Percentiles rank a stretch among this genome's conserved stretches.
These are phyloP conservation scores for Leccinum disarticulatum DNA, from an alignment of 768 basidiomycete genomes.

Conservation along the genomic window DNA sequence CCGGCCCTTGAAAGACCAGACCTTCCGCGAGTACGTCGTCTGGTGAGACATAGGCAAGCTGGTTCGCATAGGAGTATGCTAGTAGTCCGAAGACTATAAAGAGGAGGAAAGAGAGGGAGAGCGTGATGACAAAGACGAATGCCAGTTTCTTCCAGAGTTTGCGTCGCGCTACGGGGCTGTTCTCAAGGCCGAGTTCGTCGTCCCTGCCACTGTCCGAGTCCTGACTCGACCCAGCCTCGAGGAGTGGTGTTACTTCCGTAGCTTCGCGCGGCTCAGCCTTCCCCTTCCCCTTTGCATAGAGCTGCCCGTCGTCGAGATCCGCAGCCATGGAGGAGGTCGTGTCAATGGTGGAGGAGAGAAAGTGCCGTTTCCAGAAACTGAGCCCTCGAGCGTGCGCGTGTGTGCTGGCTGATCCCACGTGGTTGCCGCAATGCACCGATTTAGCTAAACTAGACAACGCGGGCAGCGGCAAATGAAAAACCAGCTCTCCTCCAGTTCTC, in stretches of 20 bases:
- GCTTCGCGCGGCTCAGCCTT: slow-evolving; percentile 23
- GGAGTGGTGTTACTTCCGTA: slow-evolving; percentile 33
- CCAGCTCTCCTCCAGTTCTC: slow-evolving; percentile 49
- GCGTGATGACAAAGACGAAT: slow-evolving; percentile 56
- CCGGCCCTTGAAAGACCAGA: slow-evolving; percentile 59
- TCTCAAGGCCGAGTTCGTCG: slow-evolving; percentile 24
- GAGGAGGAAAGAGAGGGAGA: slow-evolving; percentile 48
- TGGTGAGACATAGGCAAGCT: slow-evolving; percentile 50
- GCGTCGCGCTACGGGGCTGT: slow-evolving; percentile 20
- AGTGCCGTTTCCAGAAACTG: not conserved
- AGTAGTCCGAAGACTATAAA: slow-evolving; percentile 49
- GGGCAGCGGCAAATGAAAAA: slow-evolving; percentile 55
- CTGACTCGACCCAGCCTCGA: slow-evolving; percentile 25
- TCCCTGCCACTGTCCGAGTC: slow-evolving; percentile 10
- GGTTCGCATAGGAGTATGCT: slow-evolving; percentile 66
- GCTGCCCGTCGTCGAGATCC: slow-evolving; percentile 15
- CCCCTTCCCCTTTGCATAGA: slow-evolving; percentile 26
- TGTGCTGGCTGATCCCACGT: slow-evolving; percentile 15
- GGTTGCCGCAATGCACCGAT: slow-evolving; percentile 5
- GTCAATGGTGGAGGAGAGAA: slow-evolving; percentile 1
- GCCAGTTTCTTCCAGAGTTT: slow-evolving; percentile 36
- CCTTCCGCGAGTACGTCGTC: slow-evolving; percentile 58
- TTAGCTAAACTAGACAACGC: slow-evolving; percentile 30
- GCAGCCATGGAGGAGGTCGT: slow-evolving; percentile 23
- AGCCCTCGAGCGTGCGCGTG: not conserved